A percentile compares a stretch with the other conserved stretches of the same genome.
Evolutionary conservation across 2,329 filamentous ascomycete genomes (phyloP).

Genomic region (Neofusicoccum umdonicola): DNA sequence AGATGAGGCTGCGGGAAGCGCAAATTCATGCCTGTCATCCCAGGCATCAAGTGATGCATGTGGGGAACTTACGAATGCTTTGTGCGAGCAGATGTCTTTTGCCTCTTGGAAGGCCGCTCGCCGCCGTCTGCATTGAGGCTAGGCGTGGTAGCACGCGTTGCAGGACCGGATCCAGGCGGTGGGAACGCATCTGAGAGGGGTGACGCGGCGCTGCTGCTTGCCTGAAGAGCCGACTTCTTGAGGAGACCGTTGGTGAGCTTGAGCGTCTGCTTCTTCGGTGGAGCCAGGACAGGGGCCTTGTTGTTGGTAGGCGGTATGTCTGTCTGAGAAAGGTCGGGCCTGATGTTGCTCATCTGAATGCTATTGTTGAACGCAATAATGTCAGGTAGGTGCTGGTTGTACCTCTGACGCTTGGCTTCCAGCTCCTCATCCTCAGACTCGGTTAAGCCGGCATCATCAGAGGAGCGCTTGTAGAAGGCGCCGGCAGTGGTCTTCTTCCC

Average conservation of each 20-base stretch:
- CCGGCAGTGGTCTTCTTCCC: background rate
- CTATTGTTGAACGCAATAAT: background rate
- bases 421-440: slow-evolving; percentile 14
- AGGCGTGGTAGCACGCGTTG: slow-evolving; percentile 17
- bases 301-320: background rate
- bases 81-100: slow-evolving; percentile 16
- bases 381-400: background rate
- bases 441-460: slow-evolving; percentile 12
- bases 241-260: slow-evolving; percentile 16
- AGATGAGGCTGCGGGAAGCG: slow-evolving; percentile 3
- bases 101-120: slow-evolving; percentile 15
- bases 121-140: slow-evolving; percentile 15
- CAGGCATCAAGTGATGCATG: background rate
- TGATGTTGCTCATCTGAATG: slow-evolving; percentile 7
- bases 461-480: background rate
- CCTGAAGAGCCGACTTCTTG: slow-evolving; percentile 11
- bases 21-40: background rate
- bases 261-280: slow-evolving; percentile 12
- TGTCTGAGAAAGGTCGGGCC: background rate
- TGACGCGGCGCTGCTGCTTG: slow-evolving; percentile 12
- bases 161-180: slow-evolving; percentile 12
- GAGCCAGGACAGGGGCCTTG: background rate
- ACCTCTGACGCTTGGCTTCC: slow-evolving; percentile 10
- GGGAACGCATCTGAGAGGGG: slow-evolving; percentile 13
- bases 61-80: slow-evolving; percentile 17